Evolutionary conservation across 1,139 yeast genomes (phyloP), one percentile per base, ranked within the genome.

Genomic region (Hansenula sp.): DNA sequence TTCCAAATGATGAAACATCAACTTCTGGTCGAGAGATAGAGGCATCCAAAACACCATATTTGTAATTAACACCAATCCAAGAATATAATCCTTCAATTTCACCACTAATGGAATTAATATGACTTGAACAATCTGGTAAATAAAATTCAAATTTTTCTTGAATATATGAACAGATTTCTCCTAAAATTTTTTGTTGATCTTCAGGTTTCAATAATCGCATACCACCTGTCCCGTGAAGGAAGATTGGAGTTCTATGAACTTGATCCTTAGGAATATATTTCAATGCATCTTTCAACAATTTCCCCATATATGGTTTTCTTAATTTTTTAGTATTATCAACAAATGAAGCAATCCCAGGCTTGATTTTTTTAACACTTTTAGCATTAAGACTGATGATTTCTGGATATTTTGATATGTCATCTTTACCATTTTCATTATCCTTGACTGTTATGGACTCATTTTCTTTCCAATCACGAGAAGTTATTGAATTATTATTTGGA

Each of bases 11-110:
- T 24, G 75, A 67, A 49, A 77, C 82, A 44, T 70, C 68, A 43
- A 73, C 71, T 30, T 50, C 50, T 11, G 2, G 3, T 3, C 16
- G 21, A n/a, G n/a, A n/a, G n/a, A n/a, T 16, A 4, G 8, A 8
- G 1, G 47, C 45, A 9, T 80, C 81, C 38, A 84, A 69, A 0
- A 81, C 67, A 1, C 84, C 85, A 33, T 81, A 72, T 51, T 86
- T 66, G 51, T 85, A 84, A 57, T 88, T 88, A 36, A 87, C 68
- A 0, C 89, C 79, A 10, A 87, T 67, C 96, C 96, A 88, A 11
- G 94, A 93, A 54, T 82, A 87, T 13, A 88, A 56, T 0, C 95
- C 96, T 63, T 88, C 96, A 3, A 76, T 70, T 53, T 84, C 88
- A 2, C 96, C 96, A 49, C 81, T 81, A 38, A 88, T 81, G 19